Evolutionary conservation across 805 yeast genomes (phyloP).

Genomic region (Candida xyloterini): DNA sequence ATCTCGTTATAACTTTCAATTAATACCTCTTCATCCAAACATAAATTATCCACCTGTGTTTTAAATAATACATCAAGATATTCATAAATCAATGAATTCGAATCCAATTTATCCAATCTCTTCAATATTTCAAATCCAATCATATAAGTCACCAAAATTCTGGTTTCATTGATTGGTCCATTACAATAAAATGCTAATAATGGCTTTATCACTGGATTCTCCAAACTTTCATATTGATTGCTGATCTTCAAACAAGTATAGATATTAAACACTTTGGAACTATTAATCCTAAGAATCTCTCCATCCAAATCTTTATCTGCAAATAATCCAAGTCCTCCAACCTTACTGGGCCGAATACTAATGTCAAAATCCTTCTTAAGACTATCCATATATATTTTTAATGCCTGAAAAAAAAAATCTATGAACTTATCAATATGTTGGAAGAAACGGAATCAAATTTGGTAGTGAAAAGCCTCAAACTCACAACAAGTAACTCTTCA

Average conservation of each 20-base stretch:
- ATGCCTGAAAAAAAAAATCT: neutral
- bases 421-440: conserved; percentile 54
- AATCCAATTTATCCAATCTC: conserved; percentile 2
- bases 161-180: conserved; percentile 23
- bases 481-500: conserved; percentile 61
- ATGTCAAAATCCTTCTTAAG: conserved; percentile 8
- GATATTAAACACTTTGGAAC: conserved; percentile 31
- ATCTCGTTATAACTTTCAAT: conserved; percentile 20
- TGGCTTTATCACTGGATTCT: conserved; percentile 15
- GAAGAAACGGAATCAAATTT: conserved; percentile 75
- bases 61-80: conserved; percentile 35
- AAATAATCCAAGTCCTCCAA: conserved; percentile 39
- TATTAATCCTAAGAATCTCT: conserved; percentile 41
- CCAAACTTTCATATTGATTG: conserved; percentile 9
- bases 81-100: conserved; percentile 8
- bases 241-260: conserved; percentile 25
- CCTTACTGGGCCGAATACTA: conserved; percentile 14
- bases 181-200: conserved; percentile 18
- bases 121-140: conserved; percentile 20
- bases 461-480: conserved; percentile 61
- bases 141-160: conserved; percentile 26
- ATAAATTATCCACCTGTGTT: conserved; percentile 33
- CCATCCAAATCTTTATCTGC: conserved; percentile 14
- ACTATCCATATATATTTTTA: neutral
- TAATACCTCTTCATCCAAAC: conserved; percentile 27